Base-by-base conservation (phyloP, 306 rosid species). In the Quercus alba region DNA sequence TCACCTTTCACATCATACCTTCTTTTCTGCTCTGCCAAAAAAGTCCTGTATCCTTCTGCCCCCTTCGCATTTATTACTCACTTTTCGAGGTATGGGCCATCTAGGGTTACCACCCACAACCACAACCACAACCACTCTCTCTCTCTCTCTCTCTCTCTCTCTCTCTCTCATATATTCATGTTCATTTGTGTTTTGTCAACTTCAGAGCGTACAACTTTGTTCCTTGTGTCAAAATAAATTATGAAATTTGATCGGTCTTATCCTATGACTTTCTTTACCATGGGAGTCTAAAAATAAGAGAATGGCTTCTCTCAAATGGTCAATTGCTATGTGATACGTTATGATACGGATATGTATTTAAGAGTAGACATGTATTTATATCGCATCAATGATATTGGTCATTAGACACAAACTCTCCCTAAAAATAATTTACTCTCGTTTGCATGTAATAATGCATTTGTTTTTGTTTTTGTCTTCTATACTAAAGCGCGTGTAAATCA, bases 11-110 rank as follows among this genome's bases (percentile, higher is more conserved):
- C 90, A 90, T 88, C 94, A 86, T 1, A 55, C 82, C 79, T 70
- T 73, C 86, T 85, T 87, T 86, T 85, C 88, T 85, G 75, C 82
- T 81, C 86, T 82, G 91, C 91, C 93, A 79, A 85, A 89, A n/a
- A 72, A 85, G 85, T 82, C 64, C 86, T 89, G 90, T 80, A 57
- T 77, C 75, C 86, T 76, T 85, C 87, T 87, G 93, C 86, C 75
- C 81, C 81, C 75, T 75, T 74, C 58, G 72, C 91, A 88, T 89
- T 93, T 87, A 84, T 83, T 88, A 80, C 80, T 64, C 79, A 26
- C 73, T 73, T 82, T 82, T 87, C 85, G 85, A 87, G 85, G 81
- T 78, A 81, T 83, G 87, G 89, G 78, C 88, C 81, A 73, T 67
- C 70, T 71, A 55, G 86, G 83, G 75, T 67, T 55, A 15, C 70